Conservation (phyloP, 2,329 filamentous ascomycete genomes). For the Clarireedia paspali region DNA sequence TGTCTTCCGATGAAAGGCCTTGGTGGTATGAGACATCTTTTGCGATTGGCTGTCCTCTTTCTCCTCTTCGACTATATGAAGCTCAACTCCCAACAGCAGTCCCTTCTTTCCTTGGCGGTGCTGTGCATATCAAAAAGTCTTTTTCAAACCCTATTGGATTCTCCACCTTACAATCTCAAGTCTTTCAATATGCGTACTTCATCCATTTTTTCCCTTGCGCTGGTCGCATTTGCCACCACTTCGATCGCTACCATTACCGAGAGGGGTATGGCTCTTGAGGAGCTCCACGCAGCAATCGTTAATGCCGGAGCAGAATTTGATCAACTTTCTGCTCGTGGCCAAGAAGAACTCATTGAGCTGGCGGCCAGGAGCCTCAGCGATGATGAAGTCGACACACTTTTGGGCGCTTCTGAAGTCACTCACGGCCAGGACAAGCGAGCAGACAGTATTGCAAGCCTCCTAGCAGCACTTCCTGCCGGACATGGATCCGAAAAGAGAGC, state of each 20-base stretch:
- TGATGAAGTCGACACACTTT: background rate
- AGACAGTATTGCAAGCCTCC: background rate
- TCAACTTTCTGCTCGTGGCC: background rate
- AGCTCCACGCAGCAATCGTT: slow-evolving; percentile 2
- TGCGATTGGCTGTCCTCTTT: background rate
- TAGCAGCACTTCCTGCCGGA: background rate
- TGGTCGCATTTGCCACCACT: slow-evolving; percentile 7
- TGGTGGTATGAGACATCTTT: background rate
- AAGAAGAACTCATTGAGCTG: background rate
- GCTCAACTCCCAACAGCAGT: background rate
- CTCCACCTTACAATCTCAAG: background rate
- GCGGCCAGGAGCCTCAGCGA: background rate
- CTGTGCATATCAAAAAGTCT: background rate
- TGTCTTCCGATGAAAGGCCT: background rate
- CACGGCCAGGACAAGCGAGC: background rate
- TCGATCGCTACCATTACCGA: background rate
- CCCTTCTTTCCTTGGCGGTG: background rate
- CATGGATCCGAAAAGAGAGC: background rate
- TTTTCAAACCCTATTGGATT: background rate
- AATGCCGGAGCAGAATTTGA: background rate
- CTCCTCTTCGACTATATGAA: background rate
- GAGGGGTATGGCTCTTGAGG: background rate
- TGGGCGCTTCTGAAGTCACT: background rate
- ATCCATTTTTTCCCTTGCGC: slow-evolving; percentile 5
- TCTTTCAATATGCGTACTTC: slow-evolving; percentile 5